Base-by-base conservation (phyloP, 164 flowering plant species). In the Vitis labrusca region DNA sequence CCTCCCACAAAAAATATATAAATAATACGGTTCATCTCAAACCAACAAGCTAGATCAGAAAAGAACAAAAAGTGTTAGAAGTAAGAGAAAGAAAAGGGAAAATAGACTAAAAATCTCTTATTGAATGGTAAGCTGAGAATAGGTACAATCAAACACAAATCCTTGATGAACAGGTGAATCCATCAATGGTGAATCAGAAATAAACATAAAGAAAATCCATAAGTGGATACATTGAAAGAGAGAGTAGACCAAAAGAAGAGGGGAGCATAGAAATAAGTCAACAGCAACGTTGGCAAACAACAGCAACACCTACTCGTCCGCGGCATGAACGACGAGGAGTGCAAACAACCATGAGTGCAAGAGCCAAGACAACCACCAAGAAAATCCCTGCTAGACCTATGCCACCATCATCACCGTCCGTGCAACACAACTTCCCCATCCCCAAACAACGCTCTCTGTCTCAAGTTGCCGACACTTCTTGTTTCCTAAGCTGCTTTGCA, bases 401-500 rank as follows among this genome's bases (percentile, higher is more conserved):
- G 14, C 78, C 74, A n/a, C 67, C 73, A 3, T 61, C 68, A 15
- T 67, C 78, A 9, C 61, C 27, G 8, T 59, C 57, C n/a, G 50
- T 49, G 50, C 65, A 65, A 54, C 76, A 78, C 14, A 61, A 1
- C 57, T 69, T 74, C 44, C 78, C 74, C 81, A 74, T 78, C 49
- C n/a, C 14, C 37, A 51, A 10, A 37, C 14, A 69, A n/a, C 14
- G 19, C 11, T 17, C 8, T 16, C 27, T 23, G 14, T 29, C n/a
- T 5, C 19, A 19, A 19, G n/a, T 54, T 51, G 67, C 10, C 50
- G 59, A 51, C 3, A 17, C 51, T 17, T 14, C 12, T 53, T 54
- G 68, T 14, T 9, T 9, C 44, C 23, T 47, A 14, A 29, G 44
- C 44, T 3, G 44, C 44, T 23, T 23, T 23, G 27, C 27, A 23